Base-by-base conservation (phyloP, 768 basidiomycete genomes). In the Pleurotus salmoneostramineus region DNA sequence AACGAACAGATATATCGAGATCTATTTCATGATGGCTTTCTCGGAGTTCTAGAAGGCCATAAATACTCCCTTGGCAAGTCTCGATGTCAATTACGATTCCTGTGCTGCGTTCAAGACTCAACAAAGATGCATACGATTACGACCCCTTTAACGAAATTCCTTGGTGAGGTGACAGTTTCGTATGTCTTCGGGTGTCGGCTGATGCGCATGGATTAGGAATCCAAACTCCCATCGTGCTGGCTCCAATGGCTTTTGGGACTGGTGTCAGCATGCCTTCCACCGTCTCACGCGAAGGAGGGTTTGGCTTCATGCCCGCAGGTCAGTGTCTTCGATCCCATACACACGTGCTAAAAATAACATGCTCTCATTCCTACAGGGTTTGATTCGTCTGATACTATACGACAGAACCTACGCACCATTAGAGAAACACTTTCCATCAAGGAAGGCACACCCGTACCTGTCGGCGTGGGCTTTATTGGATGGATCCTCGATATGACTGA, bases 401-500 rank as follows among this genome's bases (percentile, higher is more conserved):
- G 63, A 32, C 61, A 69, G 15, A 72, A 84, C 56, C 58, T 87
- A 11, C 68, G 68, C 5, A 60, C 71, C 12, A 74, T 74, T 2
- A 75, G 79, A 7, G 40, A 57, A n/a, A 61, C 48, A 0, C 74
- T 84, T 37, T 57, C 60, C 1, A 58, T 77, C 3, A 46, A 63
- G 6, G 58, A 61, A 27, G 65, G 64, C 11, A 67, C 67, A 2
- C 69, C 75, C 1, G 72, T 83, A 34, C 83, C 83, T 0, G 66
- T 85, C 37, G 87, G 85, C 10, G 72, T 84, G 15, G 87, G 87
- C 2, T 79, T 82, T 64, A 62, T 88, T 27, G 77, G 76, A 3
- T 88, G 82, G 82, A 72, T 76, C 43, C 71, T 87, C 7, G 84
- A 88, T 21, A 67, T 71, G 31, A 69, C 74, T 1, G 70, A 70